phyloP scores from a whole-genome alignment of 116 monocot genomes.

The Dioscorea cayenensis region DNA sequence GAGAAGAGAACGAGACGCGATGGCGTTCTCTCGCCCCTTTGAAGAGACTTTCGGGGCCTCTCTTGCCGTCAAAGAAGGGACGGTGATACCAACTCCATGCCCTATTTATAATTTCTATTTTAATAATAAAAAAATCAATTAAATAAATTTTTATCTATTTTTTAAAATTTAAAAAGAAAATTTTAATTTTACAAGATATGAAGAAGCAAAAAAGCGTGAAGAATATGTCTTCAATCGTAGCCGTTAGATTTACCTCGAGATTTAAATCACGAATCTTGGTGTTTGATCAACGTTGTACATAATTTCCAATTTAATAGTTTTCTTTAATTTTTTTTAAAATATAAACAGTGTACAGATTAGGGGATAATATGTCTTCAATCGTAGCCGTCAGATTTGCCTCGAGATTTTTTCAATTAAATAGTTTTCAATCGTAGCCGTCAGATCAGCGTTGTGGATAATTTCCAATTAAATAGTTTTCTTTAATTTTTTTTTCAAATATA shows the following conservation, averaged over 20 bases:
- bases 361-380: background rate
- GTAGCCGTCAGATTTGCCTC: background rate
- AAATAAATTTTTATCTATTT: background rate
- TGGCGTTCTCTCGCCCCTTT: background rate
- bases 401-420: too few species aligned
- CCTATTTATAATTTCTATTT: background rate
- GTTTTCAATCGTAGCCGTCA: background rate
- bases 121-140: background rate
- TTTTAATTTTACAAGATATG: too few species aligned
- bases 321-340: too few species aligned
- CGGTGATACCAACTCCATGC: background rate
- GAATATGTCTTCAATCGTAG: background rate
- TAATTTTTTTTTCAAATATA: too few species aligned
- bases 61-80: slow-evolving; percentile 13
- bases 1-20: background rate
- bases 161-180: background rate
- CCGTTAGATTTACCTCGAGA: background rate
- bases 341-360: too few species aligned
- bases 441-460: too few species aligned
- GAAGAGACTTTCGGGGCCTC: background rate
- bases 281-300: background rate
- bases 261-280: background rate
- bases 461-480: too few species aligned
- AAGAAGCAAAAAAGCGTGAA: background rate
- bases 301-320: too few species aligned